Percentiles rank a stretch among this genome's conserved stretches.
Evolutionary conservation across 352 stramenopile species (phyloP).

Genomic region (Globisporangium cylindrosporum): DNA sequence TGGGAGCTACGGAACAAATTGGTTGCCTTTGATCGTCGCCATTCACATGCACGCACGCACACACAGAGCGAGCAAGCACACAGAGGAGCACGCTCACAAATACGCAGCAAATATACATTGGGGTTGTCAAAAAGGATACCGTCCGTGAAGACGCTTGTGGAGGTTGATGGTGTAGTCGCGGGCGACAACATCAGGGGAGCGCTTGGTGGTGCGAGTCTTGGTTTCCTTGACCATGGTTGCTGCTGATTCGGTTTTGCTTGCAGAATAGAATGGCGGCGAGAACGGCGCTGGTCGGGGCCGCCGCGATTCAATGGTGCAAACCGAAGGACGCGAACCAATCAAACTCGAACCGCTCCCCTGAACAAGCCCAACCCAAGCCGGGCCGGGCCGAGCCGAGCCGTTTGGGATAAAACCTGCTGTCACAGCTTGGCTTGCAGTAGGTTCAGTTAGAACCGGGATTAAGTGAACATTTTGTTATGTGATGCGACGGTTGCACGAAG

Average conservation of each 20-base stretch:
- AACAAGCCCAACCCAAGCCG: background rate
- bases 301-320: conserved; percentile 13
- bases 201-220: conserved; percentile 85
- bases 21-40: conserved; percentile 12
- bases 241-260: conserved; percentile 41
- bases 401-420: background rate
- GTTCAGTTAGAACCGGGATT: background rate
- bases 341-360: conserved; percentile 4
- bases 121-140: conserved; percentile 77
- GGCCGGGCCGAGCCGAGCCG: background rate
- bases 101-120: conserved; percentile 1
- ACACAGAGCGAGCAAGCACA: conserved; percentile 8
- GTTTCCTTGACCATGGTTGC: conserved; percentile 86
- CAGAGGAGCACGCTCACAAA: conserved; percentile 5
- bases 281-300: conserved; percentile 21
- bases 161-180: conserved; percentile 99
- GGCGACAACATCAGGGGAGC: conserved; percentile 92
- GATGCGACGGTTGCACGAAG: background rate
- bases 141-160: conserved; percentile 95
- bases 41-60: conserved; percentile 4
- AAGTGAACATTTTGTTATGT: background rate
- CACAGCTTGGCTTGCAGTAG: background rate
- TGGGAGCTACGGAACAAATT: conserved; percentile 69
- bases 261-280: conserved; percentile 8
- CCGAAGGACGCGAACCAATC: conserved; percentile 14